Evolutionary conservation across 176 grass and related monocot species (phyloP).

Genomic region (Cenchrus purpureus): DNA sequence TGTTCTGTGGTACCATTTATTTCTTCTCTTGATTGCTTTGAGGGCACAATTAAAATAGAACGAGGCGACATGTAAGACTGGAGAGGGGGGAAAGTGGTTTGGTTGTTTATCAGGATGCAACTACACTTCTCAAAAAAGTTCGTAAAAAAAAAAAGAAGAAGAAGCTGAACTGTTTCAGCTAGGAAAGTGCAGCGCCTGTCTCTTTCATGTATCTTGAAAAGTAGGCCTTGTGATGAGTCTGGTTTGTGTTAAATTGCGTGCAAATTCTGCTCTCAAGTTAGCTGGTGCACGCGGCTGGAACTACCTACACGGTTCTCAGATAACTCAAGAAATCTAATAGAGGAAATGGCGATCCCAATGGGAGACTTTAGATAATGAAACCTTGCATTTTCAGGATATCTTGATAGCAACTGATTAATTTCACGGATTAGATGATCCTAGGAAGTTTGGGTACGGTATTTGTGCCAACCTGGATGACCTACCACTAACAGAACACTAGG

Average conservation of each 20-base stretch:
- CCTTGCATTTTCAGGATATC: neutral
- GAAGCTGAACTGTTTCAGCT: neutral
- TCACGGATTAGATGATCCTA: neutral
- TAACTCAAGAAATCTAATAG: constrained; percentile 28
- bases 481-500: neutral
- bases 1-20: neutral
- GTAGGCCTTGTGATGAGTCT: neutral
- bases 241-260: neutral
- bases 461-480: neutral
- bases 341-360: neutral
- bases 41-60: neutral
- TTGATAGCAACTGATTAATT: constrained; percentile 27
- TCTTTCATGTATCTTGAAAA: neutral
- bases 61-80: neutral
- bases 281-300: constrained; percentile 19
- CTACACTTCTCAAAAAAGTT: too few species aligned
- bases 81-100: too few species aligned
- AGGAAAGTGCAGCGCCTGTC: too few species aligned
- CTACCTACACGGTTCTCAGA: neutral
- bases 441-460: neutral
- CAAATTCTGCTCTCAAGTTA: neutral
- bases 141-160: too few species aligned
- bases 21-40: neutral
- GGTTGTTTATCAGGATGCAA: too few species aligned
- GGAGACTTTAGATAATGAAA: neutral